Evolutionary conservation across 805 yeast species (phyloP), one percentile per base, ranked within the genome.

Genomic region (Cyberlindnera misumaiensis): DNA sequence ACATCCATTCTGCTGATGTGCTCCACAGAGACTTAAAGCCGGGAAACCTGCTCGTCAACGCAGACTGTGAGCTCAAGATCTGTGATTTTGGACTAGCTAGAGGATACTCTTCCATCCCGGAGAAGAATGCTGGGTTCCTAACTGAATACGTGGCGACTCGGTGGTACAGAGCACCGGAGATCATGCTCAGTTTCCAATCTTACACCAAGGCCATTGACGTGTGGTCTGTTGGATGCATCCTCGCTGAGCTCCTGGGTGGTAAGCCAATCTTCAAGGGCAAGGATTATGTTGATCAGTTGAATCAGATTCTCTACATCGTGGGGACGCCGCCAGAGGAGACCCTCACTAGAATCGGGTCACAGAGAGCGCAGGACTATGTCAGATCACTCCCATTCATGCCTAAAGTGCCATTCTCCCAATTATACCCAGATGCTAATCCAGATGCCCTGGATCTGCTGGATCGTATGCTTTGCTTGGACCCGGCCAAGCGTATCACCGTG

Each of bases 121-220:
- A 80, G 43, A 84, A 80, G 51, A 87, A 88, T 51, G 83, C 84
- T 25, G 97, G 96, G n/a, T 90, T 87, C 53, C 67, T 90, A 69
- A 93, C 98, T 1, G 97, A 90, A 60, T 93, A 93, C 58, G 98
- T 93, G 20, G 97, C 98, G 25, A 93, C 98, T 1, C 73, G 98
- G 59, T 93, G 98, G 98, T 93, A 93, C 62, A 71, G 98, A 49
- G 98, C 98, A 3, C 98, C 98, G 0, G 98, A 93, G 57, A 88
- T 93, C 62, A 90, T 93, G 88, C 70, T 93, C 39, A 82, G 94
- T 47, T 87, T 85, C 66, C 95, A 93, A 59, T 86, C 89, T 42
- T 90, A 90, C 61, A 85, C 97, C 5, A 89, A 87, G 64, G 96
- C 98, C 17, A 90, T 93, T 43, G 98, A 93, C 60, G 74, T 93